These are phyloP conservation scores for Ophiostoma sp. DNA, from an alignment of 2,329 filamentous ascomycete genomes.

Conservation along the genomic window DNA sequence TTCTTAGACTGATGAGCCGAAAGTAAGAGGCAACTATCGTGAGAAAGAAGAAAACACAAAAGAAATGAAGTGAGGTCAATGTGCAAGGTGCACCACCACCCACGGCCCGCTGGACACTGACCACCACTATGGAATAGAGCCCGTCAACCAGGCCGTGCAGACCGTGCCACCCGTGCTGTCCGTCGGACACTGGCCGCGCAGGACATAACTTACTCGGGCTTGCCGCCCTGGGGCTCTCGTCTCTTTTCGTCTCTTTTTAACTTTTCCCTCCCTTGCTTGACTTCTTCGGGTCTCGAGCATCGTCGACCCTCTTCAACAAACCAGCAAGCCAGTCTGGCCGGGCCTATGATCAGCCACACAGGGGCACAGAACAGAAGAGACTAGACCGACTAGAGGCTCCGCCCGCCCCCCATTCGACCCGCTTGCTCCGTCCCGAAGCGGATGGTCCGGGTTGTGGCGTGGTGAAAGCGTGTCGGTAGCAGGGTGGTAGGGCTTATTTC, in stretches of 20 bases:
- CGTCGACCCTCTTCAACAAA: background rate
- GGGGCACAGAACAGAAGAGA: background rate
- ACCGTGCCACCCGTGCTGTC: background rate
- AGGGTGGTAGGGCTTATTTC: background rate
- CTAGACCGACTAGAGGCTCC: background rate
- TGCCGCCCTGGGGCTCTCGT: background rate
- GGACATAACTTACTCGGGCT: background rate
- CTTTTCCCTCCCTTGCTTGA: background rate
- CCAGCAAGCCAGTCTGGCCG: background rate
- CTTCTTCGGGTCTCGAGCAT: no score
- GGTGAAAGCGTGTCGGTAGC: background rate
- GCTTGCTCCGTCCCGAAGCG: slow-evolving; percentile 1
- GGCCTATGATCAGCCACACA: background rate
- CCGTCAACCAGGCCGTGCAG: background rate
- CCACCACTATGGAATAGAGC: no score
- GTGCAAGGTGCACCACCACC: background rate
- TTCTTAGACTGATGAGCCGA: background rate
- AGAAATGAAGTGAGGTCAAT: background rate
- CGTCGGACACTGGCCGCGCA: no score
- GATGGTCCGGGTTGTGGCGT: background rate
- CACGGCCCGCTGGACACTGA: background rate
- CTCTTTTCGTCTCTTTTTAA: background rate
- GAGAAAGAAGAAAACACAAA: background rate
- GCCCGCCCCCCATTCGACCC: background rate
- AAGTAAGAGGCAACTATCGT: background rate